Percentiles rank a stretch among this genome's conserved stretches.
Conservation (phyloP, 768 basidiomycete species). For the Termitomyces sp. region DNA sequence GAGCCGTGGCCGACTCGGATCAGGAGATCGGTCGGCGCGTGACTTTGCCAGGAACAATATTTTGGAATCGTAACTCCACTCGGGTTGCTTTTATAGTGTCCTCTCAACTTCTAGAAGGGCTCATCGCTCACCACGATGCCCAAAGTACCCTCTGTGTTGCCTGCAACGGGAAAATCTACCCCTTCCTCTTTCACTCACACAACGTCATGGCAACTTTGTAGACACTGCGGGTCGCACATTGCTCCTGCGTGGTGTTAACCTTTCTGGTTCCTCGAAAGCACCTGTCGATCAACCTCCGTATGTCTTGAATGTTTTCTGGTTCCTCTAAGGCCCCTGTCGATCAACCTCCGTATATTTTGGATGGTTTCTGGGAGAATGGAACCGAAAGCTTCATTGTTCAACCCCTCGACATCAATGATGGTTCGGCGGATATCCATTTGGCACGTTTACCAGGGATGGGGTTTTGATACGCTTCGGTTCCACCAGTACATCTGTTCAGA, state of each 20-base stretch:
- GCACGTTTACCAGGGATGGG: conserved; percentile 87
- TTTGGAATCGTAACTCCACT: conserved; percentile 5
- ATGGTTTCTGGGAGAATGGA: conserved; percentile 80
- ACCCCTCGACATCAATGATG: conserved; percentile 83
- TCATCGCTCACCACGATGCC: conserved; percentile 38
- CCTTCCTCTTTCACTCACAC: conserved; percentile 61
- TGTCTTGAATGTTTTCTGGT: conserved; percentile 77
- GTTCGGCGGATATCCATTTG: conserved; percentile 82
- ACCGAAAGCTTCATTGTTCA: conserved; percentile 69
- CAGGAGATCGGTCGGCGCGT: conserved; percentile 6
- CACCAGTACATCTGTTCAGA: no score
- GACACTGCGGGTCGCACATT: conserved; percentile 73
- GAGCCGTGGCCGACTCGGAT: no score
- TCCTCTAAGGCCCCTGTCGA: conserved; percentile 80
- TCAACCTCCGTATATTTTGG: conserved; percentile 61
- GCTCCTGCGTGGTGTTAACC: conserved; percentile 91
- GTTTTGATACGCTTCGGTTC: conserved; percentile 84
- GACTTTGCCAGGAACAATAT: not conserved
- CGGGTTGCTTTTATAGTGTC: not conserved
- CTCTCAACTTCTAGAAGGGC: not conserved
- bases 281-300: conserved; percentile 71
- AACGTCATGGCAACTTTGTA: conserved; percentile 61
- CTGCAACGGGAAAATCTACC: conserved; percentile 49
- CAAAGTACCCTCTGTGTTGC: conserved; percentile 50
- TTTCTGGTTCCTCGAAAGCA: conserved; percentile 85